phyloP scores from a whole-genome alignment of 1,139 yeast species.

The Meyerozyma guilliermondii region DNA sequence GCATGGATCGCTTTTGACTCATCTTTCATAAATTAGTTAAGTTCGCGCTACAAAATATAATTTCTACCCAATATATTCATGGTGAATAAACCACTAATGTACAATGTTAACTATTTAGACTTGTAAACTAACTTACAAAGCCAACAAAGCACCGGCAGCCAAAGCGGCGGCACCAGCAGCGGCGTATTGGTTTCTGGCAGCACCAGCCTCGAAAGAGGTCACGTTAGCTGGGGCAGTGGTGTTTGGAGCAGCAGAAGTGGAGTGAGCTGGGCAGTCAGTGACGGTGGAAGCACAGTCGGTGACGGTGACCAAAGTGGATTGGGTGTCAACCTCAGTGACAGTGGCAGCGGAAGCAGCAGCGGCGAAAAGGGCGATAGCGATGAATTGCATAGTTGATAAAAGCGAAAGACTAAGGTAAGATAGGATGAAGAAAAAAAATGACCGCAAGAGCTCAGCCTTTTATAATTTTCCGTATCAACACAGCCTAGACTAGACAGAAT shows the following conservation, averaged over 20 bases:
- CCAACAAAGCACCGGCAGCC: constrained; percentile 32
- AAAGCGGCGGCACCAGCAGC: constrained; percentile 25
- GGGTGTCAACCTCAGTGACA: constrained; percentile 15
- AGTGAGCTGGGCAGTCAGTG: constrained; percentile 21
- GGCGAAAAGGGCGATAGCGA: constrained; percentile 20
- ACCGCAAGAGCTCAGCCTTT: constrained; percentile 5
- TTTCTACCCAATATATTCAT: constrained; percentile 1
- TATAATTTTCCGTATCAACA: background rate
- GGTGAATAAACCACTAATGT: background rate
- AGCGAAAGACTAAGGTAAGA: constrained; percentile 20
- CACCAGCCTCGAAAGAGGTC: constrained; percentile 19
- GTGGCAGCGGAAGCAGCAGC: constrained; percentile 19
- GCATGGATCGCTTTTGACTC: constrained; percentile 56
- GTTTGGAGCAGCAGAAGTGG: constrained; percentile 19
- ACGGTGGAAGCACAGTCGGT: constrained; percentile 20
- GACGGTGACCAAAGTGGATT: constrained; percentile 21
- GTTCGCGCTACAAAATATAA: background rate
- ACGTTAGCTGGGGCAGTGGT: constrained; percentile 16
- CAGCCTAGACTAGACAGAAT: background rate
- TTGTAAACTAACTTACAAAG: constrained; percentile 18
- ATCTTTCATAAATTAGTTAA: constrained; percentile 22
- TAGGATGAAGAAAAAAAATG: constrained; percentile 12
- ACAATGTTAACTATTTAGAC: constrained; percentile 16
- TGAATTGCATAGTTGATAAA: constrained; percentile 20
- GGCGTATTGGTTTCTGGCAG: constrained; percentile 15